Percentiles rank a stretch among this genome's conserved stretches.
These are phyloP conservation scores for Fusarium nematophilum DNA, from an alignment of 2,329 filamentous ascomycete species.

Conservation along the genomic window DNA sequence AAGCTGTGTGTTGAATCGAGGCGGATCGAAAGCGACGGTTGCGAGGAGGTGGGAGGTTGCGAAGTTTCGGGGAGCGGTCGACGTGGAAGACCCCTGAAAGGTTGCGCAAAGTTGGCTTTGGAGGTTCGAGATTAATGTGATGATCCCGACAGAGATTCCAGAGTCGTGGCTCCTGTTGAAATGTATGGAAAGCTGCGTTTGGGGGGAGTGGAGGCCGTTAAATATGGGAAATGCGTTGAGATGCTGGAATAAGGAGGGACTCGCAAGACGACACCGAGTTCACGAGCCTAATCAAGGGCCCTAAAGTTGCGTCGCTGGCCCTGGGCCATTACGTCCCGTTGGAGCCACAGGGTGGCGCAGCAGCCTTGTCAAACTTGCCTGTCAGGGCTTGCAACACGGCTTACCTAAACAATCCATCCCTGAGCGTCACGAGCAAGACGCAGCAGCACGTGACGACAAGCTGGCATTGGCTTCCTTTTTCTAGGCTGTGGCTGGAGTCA, in stretches of 20 bases:
- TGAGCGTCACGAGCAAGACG: not conserved
- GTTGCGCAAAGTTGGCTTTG: slow-evolving; percentile 22
- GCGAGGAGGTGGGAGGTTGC: slow-evolving; percentile 26
- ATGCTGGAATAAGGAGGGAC: slow-evolving; percentile 47
- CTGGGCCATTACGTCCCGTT: slow-evolving; percentile 31
- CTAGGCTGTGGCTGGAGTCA: slow-evolving; percentile 28
- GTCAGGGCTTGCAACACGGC: no score
- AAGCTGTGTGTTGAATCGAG: slow-evolving; percentile 20
- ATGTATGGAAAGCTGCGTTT: slow-evolving; percentile 11
- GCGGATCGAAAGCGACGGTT: slow-evolving; percentile 22
- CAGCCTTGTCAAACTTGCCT: no score
- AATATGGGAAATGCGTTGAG: slow-evolving; percentile 40
- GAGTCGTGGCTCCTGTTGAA: slow-evolving; percentile 4
- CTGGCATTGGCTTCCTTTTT: not conserved
- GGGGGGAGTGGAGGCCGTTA: slow-evolving; percentile 31
- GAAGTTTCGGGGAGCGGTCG: slow-evolving; percentile 38
- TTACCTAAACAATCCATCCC: no score
- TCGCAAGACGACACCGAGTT: slow-evolving; percentile 48
- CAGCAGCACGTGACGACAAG: slow-evolving; percentile 29
- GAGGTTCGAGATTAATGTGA: not conserved
- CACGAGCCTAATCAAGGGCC: slow-evolving; percentile 47
- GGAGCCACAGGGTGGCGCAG: slow-evolving; percentile 44
- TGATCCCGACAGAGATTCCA: not conserved
- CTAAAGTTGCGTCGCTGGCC: slow-evolving; percentile 40
- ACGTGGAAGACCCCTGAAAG: slow-evolving; percentile 26